phyloP scores from a whole-genome alignment of 2,329 filamentous ascomycete species.

The Beauveria rudraprayagi region DNA sequence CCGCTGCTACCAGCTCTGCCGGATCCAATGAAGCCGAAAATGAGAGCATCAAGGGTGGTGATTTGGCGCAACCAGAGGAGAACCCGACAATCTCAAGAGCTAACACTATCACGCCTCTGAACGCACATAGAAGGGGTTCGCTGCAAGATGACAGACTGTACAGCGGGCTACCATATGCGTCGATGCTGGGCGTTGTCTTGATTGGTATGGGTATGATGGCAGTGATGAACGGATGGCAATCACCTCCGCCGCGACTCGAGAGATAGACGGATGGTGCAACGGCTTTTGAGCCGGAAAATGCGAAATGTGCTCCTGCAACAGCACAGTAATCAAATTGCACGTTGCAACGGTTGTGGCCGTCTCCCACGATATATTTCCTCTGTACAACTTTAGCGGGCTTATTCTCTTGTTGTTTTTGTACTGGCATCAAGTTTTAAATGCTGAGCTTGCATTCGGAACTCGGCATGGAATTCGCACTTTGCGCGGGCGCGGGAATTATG shows the following conservation, averaged over 20 bases:
- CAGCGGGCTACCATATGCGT: conserved; percentile 64
- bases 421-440: conserved; percentile 5
- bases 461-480: conserved; percentile 6
- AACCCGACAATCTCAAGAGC: conserved; percentile 38
- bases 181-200: conserved; percentile 73
- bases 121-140: conserved; percentile 30
- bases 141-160: conserved; percentile 36
- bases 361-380: conserved; percentile 8
- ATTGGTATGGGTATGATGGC: conserved; percentile 80
- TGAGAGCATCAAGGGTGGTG: conserved; percentile 8
- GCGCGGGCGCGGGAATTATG: conserved; percentile 5
- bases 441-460: conserved; percentile 3
- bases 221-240: conserved; percentile 76
- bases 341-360: conserved; percentile 3
- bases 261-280: conserved; percentile 17
- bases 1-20: background rate
- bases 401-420: conserved; percentile 5
- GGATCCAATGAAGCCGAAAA: background rate
- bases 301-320: conserved; percentile 6
- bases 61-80: conserved; percentile 28
- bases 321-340: conserved; percentile 3
- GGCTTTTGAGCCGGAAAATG: background rate
- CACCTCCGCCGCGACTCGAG: conserved; percentile 25
- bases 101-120: conserved; percentile 41
- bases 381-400: conserved; percentile 8